phyloP scores from a whole-genome alignment of 257 asterid genomes.

The Haberlea rhodopensis region DNA sequence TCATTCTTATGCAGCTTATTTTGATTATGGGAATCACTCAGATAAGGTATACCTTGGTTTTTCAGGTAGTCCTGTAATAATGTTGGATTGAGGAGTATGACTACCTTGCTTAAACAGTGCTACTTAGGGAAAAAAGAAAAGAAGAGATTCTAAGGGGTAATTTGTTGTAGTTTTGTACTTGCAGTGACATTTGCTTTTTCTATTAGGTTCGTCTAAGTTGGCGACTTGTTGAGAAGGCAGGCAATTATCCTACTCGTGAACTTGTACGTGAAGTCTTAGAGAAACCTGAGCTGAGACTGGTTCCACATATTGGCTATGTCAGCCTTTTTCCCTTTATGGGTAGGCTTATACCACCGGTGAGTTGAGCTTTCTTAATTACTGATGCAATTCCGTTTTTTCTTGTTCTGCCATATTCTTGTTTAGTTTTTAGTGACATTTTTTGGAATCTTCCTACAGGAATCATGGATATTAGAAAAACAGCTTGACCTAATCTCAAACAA shows the following conservation, averaged over 20 bases:
- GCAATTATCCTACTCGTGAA: conserved; percentile 63
- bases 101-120: conserved; percentile 12
- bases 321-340: conserved; percentile 94
- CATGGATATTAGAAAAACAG: conserved; percentile 78
- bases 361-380: conserved; percentile 34
- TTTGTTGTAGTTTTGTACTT: conserved; percentile 8
- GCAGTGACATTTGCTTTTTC: conserved; percentile 20
- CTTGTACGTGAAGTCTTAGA: conserved; percentile 72
- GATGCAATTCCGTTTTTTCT: neutral
- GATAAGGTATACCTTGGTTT: conserved; percentile 60
- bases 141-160: neutral
- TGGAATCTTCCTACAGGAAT: conserved; percentile 42
- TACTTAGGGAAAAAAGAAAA: neutral
- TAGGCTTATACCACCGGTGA: conserved; percentile 95
- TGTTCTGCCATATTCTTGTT: conserved; percentile 8
- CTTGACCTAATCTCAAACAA: conserved; percentile 80
- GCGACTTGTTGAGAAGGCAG: conserved; percentile 53
- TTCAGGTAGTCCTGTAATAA: conserved; percentile 13
- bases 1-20: conserved; percentile 63
- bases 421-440: neutral
- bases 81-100: conserved; percentile 1
- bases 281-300: conserved; percentile 68
- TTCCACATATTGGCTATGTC: conserved; percentile 93
- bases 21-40: conserved; percentile 92
- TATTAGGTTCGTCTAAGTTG: conserved; percentile 77